These are phyloP conservation scores for Ulmus americana DNA, from an alignment of 331 rosid species.

Conservation along the genomic window DNA sequence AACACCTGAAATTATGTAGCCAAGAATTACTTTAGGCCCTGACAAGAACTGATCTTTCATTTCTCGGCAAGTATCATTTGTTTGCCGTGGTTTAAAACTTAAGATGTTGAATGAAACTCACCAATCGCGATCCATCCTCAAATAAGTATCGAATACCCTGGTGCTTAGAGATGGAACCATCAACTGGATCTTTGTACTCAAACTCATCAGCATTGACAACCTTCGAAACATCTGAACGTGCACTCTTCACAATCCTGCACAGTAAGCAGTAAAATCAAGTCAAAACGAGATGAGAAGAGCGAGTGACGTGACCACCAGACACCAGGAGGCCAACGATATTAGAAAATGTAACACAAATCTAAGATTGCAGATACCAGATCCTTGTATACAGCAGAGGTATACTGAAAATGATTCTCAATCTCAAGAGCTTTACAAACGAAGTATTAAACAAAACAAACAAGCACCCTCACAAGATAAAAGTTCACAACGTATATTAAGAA, in stretches of 20 bases:
- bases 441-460: neutral
- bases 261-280: neutral
- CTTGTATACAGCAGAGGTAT: neutral
- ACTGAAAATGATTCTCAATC: neutral
- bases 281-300: neutral
- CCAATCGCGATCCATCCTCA: constrained; percentile 97
- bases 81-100: constrained; percentile 7
- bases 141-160: constrained; percentile 95
- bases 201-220: constrained; percentile 80
- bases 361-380: neutral
- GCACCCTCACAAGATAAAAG: neutral
- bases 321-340: neutral
- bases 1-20: constrained; percentile 49
- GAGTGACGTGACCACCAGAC: neutral
- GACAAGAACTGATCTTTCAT: neutral
- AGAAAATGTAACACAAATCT: neutral
- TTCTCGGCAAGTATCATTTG: neutral
- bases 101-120: constrained; percentile 30
- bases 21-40: neutral
- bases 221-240: constrained; percentile 61
- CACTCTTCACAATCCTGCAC: constrained; percentile 63
- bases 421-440: no score
- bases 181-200: constrained; percentile 91
- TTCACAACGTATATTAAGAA: neutral
- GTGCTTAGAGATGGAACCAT: constrained; percentile 83